Conservation (phyloP, 2,329 filamentous ascomycete species). For the Xylaria sp. region DNA sequence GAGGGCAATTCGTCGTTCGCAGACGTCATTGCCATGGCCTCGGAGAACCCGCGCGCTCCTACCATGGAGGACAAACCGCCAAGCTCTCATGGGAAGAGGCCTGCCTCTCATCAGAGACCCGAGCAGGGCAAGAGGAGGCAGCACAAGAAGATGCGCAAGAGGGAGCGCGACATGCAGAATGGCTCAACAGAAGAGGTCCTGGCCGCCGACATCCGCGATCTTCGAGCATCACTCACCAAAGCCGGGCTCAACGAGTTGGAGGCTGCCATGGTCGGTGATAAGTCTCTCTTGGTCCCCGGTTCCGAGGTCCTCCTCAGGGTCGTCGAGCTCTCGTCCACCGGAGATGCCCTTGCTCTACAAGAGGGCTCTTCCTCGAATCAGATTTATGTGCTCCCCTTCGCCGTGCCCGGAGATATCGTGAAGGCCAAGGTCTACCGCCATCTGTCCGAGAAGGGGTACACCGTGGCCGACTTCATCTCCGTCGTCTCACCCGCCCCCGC, state of each 20-base stretch:
- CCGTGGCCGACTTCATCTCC: conserved; percentile 82
- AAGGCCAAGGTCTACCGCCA: conserved; percentile 83
- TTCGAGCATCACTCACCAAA: conserved; percentile 58
- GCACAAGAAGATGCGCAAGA: conserved; percentile 53
- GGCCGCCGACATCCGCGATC: conserved; percentile 67
- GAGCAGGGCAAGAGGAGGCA: conserved; percentile 35
- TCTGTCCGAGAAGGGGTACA: conserved; percentile 71
- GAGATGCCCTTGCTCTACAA: conserved; percentile 86
- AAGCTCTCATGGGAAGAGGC: conserved; percentile 37
- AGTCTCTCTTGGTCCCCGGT: conserved; percentile 70
- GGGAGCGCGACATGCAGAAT: conserved; percentile 68
- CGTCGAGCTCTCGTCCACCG: conserved; percentile 84
- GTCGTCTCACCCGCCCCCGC: conserved; percentile 77
- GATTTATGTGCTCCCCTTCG: conserved; percentile 89
- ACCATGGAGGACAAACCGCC: background rate
- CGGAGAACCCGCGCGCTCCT: background rate
- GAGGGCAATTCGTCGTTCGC: background rate
- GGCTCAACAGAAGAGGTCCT: conserved; percentile 75
- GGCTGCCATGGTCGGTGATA: conserved; percentile 39
- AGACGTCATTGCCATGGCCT: conserved; percentile 6
- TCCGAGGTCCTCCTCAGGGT: conserved; percentile 86
- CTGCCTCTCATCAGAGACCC: conserved; percentile 33
- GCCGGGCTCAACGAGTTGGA: conserved; percentile 45
- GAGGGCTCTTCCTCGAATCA: conserved; percentile 62
- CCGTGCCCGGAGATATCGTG: conserved; percentile 83